These are phyloP conservation scores for Fusarium newnesense DNA, from an alignment of 2,329 filamentous ascomycete genomes.

Conservation along the genomic window DNA sequence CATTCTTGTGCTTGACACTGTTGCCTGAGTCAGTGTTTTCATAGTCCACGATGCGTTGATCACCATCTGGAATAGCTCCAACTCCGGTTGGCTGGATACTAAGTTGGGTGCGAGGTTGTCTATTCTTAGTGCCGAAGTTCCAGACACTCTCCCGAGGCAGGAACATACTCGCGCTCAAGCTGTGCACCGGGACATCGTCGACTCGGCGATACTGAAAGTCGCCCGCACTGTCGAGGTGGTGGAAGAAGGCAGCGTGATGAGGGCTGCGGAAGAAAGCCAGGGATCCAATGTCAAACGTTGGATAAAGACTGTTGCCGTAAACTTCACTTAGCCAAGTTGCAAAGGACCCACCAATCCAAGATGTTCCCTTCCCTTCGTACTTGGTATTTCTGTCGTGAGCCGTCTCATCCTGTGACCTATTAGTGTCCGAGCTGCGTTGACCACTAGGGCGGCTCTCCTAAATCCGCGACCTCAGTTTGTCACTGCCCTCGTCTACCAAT, in stretches of 20 bases:
- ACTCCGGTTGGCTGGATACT: constrained; percentile 35
- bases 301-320: constrained; percentile 62
- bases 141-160: constrained; percentile 61
- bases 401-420: constrained; percentile 25
- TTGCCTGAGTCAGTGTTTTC: constrained; percentile 17
- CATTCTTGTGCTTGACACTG: constrained; percentile 6
- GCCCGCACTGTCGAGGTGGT: constrained; percentile 59
- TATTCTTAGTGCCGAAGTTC: constrained; percentile 57
- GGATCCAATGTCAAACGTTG: constrained; percentile 65
- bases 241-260: constrained; percentile 59
- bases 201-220: constrained; percentile 60
- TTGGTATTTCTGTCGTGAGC: constrained; percentile 14
- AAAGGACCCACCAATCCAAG: constrained; percentile 44
- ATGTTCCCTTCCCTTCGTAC: constrained; percentile 31
- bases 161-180: constrained; percentile 65
- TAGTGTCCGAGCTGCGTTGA: constrained; percentile 23
- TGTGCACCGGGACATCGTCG: constrained; percentile 62
- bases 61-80: constrained; percentile 40
- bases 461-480: constrained; percentile 26
- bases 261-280: constrained; percentile 61
- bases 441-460: constrained; percentile 38
- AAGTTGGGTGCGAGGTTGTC: constrained; percentile 8
- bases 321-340: constrained; percentile 50
- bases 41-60: constrained; percentile 34
- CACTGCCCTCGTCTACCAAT: constrained; percentile 14